Conservation (phyloP, 768 basidiomycete species). For the Clavulina sp. region DNA sequence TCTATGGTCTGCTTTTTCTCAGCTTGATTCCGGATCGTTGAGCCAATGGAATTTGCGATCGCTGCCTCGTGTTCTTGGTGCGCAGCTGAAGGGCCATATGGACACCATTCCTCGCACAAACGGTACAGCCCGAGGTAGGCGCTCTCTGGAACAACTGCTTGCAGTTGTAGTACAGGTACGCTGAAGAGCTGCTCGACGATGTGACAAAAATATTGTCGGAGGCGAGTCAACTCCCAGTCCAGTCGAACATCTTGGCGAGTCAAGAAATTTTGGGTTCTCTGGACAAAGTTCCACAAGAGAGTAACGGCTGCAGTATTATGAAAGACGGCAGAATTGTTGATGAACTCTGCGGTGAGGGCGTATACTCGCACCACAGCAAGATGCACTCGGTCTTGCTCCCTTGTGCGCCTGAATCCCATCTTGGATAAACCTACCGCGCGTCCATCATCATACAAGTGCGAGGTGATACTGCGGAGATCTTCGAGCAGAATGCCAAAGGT, state of each 20-base stretch:
- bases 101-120: conserved; percentile 88
- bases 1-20: conserved; percentile 20
- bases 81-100: conserved; percentile 37
- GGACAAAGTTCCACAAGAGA: conserved; percentile 73
- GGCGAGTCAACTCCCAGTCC: conserved; percentile 55
- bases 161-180: conserved; percentile 24
- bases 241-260: conserved; percentile 52
- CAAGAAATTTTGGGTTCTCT: conserved; percentile 66
- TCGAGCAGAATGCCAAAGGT: conserved; percentile 71
- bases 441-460: conserved; percentile 70
- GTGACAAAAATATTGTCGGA: conserved; percentile 83
- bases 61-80: conserved; percentile 35
- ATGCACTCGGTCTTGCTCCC: conserved; percentile 61
- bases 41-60: conserved; percentile 51
- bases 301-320: conserved; percentile 56
- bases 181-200: conserved; percentile 76
- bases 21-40: conserved; percentile 14
- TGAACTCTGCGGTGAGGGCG: conserved; percentile 59
- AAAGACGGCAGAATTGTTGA: conserved; percentile 51
- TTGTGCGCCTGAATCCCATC: conserved; percentile 35
- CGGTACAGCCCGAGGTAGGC: conserved; percentile 33
- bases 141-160: not conserved
- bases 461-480: conserved; percentile 61
- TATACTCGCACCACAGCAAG: conserved; percentile 83
- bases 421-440: conserved; percentile 28